Conservation (phyloP, 352 stramenopile genomes). For the Phytophthora melonis region DNA sequence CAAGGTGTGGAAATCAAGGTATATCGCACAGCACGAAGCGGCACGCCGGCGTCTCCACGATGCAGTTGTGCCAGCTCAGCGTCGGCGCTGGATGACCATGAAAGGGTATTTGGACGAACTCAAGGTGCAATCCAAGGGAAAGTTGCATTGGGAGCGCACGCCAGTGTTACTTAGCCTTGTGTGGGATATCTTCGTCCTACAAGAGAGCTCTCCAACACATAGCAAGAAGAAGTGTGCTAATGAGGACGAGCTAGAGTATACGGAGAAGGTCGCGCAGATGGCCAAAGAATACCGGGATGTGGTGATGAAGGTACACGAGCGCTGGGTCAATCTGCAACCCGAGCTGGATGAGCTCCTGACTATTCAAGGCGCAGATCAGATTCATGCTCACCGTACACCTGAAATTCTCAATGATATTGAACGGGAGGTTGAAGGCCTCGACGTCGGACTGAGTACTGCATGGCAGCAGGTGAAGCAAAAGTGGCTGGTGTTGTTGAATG, state of each 20-base stretch:
- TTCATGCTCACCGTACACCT: conserved; percentile 66
- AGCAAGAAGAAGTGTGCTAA: conserved; percentile 15
- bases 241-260: conserved; percentile 43
- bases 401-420: conserved; percentile 57
- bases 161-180: conserved; percentile 71
- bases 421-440: conserved; percentile 63
- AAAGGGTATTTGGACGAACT: conserved; percentile 69
- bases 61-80: conserved; percentile 69
- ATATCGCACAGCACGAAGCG: conserved; percentile 65
- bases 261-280: conserved; percentile 47
- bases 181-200: conserved; percentile 74
- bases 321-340: conserved; percentile 76
- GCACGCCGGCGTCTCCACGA: conserved; percentile 65
- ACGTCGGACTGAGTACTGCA: conserved; percentile 66
- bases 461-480: conserved; percentile 70
- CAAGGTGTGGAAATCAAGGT: conserved; percentile 70
- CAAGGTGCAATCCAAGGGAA: conserved; percentile 47
- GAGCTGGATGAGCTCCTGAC: conserved; percentile 67
- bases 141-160: conserved; percentile 74
- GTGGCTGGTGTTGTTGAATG: conserved; percentile 56
- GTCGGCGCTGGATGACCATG: conserved; percentile 66
- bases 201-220: conserved; percentile 31
- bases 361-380: conserved; percentile 57
- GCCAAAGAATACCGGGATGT: conserved; percentile 52
- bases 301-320: conserved; percentile 68